Evolutionary conservation across 192 early-diverging fungal species (phyloP).

Genomic region (Entophlyctis luteolus): DNA sequence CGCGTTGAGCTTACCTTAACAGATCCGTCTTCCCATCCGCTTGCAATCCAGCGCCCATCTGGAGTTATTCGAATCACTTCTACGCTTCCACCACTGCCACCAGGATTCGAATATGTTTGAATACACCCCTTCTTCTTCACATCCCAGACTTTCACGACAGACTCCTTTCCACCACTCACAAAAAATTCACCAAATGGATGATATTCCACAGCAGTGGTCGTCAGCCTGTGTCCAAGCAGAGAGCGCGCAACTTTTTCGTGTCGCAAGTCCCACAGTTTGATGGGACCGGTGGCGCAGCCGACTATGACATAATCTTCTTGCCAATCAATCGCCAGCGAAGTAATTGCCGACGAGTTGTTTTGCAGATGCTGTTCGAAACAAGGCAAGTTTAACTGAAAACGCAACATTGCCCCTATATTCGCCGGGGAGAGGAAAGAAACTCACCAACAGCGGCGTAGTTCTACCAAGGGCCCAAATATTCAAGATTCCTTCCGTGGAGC

Average conservation of each 20-base stretch:
- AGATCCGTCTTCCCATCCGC: slow-evolving; percentile 41
- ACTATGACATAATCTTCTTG: slow-evolving; percentile 60
- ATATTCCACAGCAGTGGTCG: slow-evolving; percentile 49
- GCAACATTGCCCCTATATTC: background rate
- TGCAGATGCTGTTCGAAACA: background rate
- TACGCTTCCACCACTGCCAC: background rate
- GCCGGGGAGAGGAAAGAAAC: background rate
- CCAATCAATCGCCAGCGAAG: slow-evolving; percentile 49
- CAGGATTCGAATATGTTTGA: slow-evolving; percentile 46
- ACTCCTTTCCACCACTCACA: slow-evolving; percentile 55
- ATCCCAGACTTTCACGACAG: slow-evolving; percentile 60
- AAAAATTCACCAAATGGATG: slow-evolving; percentile 69
- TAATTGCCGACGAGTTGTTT: slow-evolving; percentile 46
- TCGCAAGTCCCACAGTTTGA: slow-evolving; percentile 64
- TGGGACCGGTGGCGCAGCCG: slow-evolving; percentile 43
- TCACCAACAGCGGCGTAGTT: slow-evolving; percentile 45
- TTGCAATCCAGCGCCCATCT: slow-evolving; percentile 60
- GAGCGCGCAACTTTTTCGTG: slow-evolving; percentile 61
- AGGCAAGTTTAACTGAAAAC: background rate
- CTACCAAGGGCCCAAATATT: slow-evolving; percentile 58
- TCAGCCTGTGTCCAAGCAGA: slow-evolving; percentile 47
- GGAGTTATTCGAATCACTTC: slow-evolving; percentile 50
- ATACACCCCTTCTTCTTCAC: slow-evolving; percentile 59
- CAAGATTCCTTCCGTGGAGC: slow-evolving; percentile 54
- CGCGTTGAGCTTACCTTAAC: slow-evolving; percentile 39